These are phyloP conservation scores for Verticillium tricorpus DNA, from an alignment of 2,329 filamentous ascomycete species.

Conservation along the genomic window DNA sequence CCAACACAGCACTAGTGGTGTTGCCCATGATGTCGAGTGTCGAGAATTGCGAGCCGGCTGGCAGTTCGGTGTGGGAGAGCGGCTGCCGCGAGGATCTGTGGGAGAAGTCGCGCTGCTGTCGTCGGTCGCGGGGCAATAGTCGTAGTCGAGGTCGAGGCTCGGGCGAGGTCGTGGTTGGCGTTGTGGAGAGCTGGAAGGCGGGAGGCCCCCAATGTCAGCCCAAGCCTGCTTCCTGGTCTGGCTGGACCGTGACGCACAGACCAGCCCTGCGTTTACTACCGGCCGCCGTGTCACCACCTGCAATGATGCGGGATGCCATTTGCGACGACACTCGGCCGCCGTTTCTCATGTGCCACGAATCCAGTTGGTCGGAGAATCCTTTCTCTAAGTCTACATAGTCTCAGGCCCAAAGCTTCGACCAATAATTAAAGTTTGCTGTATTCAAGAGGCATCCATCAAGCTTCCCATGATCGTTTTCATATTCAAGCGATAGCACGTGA, in stretches of 20 bases:
- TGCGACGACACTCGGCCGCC: background rate
- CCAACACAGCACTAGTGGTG: conserved; percentile 70
- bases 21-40: conserved; percentile 53
- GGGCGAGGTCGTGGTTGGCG: background rate
- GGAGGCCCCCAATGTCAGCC: background rate
- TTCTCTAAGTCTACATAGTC: background rate
- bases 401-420: background rate
- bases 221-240: background rate
- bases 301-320: background rate
- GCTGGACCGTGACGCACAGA: background rate
- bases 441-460: background rate
- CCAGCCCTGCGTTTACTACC: background rate
- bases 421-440: background rate
- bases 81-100: background rate
- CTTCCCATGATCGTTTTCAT: background rate
- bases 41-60: conserved; percentile 3
- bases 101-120: background rate
- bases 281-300: background rate
- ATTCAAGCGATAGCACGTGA: conserved; percentile 6
- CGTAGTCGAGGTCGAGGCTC: background rate
- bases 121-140: background rate
- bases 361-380: background rate
- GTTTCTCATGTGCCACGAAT: background rate
- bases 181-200: background rate
- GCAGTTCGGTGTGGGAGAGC: background rate